Evolutionary conservation across 2,329 filamentous ascomycete species (phyloP).

Genomic region (Microsporum ferrugineum): DNA sequence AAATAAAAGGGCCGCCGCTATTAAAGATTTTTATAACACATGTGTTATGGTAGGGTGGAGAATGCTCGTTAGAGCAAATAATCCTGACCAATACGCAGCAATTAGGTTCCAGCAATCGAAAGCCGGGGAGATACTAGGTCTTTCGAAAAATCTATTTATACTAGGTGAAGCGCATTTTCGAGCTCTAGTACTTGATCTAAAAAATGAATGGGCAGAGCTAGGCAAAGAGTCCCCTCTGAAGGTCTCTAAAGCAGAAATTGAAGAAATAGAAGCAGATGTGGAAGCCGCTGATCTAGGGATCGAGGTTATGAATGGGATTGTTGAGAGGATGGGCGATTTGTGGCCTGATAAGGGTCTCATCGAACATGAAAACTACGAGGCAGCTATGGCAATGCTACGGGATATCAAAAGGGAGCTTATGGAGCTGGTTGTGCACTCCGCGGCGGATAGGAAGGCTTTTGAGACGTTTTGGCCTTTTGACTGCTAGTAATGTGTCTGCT

Average conservation of each 20-base stretch:
- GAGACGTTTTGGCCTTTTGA: slow-evolving; percentile 9
- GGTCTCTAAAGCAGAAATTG: not conserved
- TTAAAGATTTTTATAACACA: not conserved
- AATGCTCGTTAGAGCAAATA: slow-evolving; percentile 9
- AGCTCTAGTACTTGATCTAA: not conserved
- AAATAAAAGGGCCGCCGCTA: not conserved
- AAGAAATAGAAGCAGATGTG: not conserved
- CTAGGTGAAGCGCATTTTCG: slow-evolving; percentile 23
- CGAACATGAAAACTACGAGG: slow-evolving; percentile 7
- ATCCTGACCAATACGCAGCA: slow-evolving; percentile 7
- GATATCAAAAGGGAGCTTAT: slow-evolving; percentile 8
- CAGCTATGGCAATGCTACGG: slow-evolving; percentile 5
- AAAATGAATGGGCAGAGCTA: not conserved
- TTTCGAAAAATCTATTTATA: slow-evolving; percentile 22
- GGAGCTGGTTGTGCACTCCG: not conserved
- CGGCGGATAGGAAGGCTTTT: slow-evolving; percentile 5
- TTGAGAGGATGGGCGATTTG: slow-evolving; percentile 3
- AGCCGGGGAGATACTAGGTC: slow-evolving; percentile 21
- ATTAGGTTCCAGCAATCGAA: slow-evolving; percentile 10
- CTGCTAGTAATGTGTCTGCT: not conserved
- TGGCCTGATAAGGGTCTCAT: slow-evolving; percentile 11
- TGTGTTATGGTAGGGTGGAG: slow-evolving; percentile 10
- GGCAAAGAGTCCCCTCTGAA: not conserved
- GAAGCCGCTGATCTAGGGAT: slow-evolving; percentile 4
- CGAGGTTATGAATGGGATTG: slow-evolving; percentile 4